phyloP scores from a whole-genome alignment of 768 basidiomycete genomes.

The Psilocybe sp. region DNA sequence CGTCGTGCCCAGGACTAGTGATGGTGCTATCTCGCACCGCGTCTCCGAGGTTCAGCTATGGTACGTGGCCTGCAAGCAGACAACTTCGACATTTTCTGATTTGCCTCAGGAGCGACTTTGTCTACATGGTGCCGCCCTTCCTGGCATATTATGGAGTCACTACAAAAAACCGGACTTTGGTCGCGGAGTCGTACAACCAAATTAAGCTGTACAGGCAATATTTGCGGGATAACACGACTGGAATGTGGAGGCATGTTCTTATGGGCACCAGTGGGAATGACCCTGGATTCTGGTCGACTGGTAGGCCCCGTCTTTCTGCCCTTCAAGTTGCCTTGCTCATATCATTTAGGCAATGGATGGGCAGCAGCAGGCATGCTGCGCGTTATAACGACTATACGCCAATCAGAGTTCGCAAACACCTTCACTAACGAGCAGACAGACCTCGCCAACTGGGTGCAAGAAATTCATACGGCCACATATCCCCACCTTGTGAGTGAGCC shows the following conservation, averaged over 20 bases:
- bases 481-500: conserved; percentile 42
- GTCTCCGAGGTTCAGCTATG: conserved; percentile 68
- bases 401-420: conserved; percentile 50
- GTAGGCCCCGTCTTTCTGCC: conserved; percentile 29
- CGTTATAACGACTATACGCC: conserved; percentile 70
- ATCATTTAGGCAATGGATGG: conserved; percentile 76
- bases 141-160: conserved; percentile 78
- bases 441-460: conserved; percentile 61
- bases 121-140: conserved; percentile 87
- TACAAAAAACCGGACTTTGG: conserved; percentile 52
- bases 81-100: not conserved
- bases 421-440: conserved; percentile 54
- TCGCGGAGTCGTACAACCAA: conserved; percentile 68
- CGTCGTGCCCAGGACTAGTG: conserved; percentile 55
- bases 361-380: conserved; percentile 86
- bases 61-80: conserved; percentile 29
- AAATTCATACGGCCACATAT: conserved; percentile 78
- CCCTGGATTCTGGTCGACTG: conserved; percentile 78
- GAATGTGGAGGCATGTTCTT: conserved; percentile 77
- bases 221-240: conserved; percentile 48
- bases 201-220: conserved; percentile 68
- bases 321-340: not conserved
- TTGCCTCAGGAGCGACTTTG: conserved; percentile 63
- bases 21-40: conserved; percentile 85
- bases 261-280: conserved; percentile 55